Evolutionary conservation across 169 alveolate species (phyloP), one percentile per base, ranked within the genome.

Genomic region (Plasmodium blacklocki): DNA sequence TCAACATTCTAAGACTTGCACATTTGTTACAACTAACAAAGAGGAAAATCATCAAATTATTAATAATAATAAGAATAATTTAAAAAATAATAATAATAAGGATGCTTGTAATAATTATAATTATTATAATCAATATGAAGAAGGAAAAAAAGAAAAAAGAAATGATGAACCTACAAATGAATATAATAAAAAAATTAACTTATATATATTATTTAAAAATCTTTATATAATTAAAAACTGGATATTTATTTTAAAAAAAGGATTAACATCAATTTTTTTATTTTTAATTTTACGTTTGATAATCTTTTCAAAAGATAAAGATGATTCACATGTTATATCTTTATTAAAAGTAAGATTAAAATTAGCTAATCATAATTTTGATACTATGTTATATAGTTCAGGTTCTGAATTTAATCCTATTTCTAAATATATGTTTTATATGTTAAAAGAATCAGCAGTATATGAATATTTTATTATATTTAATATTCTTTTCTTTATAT

Each of bases 301-400:
- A 26, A 56, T 62, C n/a, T 2, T 67, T 14, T 29, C 47, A 12
- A 67, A 32, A 49, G 83, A 54, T 18, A 66, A 80, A 63, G 85
- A 80, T 68, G 90, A 80, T 59, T 80, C 90, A 11, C 90, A 80
- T 62, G 90, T 80, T 11, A 6, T 80, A 43, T 67, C 90, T 12
- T 73, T 80, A 23, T 49, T 80, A 68, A 80, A 80, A 19, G 90
- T 80, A 11, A 58, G 90, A 19, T 62, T 80, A 72, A 71, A 80
- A 54, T 50, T 80, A 26, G 18, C 74, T 56, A 56, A 49, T 15
- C 90, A 80, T 62, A 29, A 80, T 12, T 80, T 80, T 62, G 90
- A 80, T 18, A 80, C 66, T 50, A 80, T 80, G 83, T 56, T 80
- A 58, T 80, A 80, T 29, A 80, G 90, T 54, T 9, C 47, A 52